Conservation (phyloP, 768 basidiomycete genomes). For the Boletellus ananas region DNA sequence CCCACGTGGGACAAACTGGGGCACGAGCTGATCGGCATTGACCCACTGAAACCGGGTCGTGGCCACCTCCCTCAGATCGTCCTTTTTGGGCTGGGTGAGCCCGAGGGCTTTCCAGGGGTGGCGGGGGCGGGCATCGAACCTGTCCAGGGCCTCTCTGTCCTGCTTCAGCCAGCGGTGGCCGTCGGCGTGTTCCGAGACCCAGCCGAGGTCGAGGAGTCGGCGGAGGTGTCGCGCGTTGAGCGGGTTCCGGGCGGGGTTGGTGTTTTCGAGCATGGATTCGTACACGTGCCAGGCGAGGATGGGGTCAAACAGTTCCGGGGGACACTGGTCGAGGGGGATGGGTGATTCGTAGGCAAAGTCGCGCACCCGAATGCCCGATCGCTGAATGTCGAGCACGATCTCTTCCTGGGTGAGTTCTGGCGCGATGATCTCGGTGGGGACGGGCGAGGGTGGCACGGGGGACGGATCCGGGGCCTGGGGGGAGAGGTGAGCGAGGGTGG, state of each 20-base stretch:
- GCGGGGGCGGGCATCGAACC: conserved; percentile 20
- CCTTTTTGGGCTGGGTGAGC: conserved; percentile 23
- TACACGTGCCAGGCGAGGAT: conserved; percentile 31
- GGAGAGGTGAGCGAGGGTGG: conserved; percentile 3
- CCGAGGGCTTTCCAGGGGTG: conserved; percentile 29
- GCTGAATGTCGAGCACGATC: conserved; percentile 31
- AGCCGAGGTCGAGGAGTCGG: conserved; percentile 27
- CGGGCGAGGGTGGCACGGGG: conserved; percentile 28
- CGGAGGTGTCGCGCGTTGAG: conserved; percentile 26
- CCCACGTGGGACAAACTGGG: conserved; percentile 23
- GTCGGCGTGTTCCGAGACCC: conserved; percentile 24
- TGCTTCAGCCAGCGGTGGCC: conserved; percentile 22
- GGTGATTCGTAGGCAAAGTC: conserved; percentile 28
- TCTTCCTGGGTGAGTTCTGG: conserved; percentile 31
- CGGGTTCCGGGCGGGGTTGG: conserved; percentile 13
- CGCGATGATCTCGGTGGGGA: conserved; percentile 33
- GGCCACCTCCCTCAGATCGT: conserved; percentile 25
- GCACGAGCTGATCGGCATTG: conserved; percentile 29
- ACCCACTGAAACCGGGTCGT: conserved; percentile 28
- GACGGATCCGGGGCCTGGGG: conserved; percentile 11
- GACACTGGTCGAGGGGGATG: conserved; percentile 11
- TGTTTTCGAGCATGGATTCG: conserved; percentile 22
- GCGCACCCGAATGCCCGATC: conserved; percentile 29
- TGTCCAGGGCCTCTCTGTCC: conserved; percentile 26
- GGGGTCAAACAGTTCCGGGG: conserved; percentile 31